Conservation (phyloP, 371 early-diverging fungal genomes). For the Lichtheimia hyalospora region DNA sequence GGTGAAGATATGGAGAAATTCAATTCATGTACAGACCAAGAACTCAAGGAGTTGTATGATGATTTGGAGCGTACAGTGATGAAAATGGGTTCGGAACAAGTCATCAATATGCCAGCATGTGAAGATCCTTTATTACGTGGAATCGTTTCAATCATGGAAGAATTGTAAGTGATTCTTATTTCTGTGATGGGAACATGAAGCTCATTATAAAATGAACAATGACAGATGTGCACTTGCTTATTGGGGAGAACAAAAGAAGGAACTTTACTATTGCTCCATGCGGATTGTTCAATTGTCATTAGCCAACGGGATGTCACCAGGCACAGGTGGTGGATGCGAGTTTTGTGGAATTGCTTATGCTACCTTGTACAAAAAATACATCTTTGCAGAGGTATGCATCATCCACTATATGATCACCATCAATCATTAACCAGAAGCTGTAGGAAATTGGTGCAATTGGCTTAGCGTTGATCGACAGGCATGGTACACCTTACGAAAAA, state of each 20-base stretch:
- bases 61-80: conserved; percentile 13
- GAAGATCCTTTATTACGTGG: conserved; percentile 24
- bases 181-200: background rate
- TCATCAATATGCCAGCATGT: conserved; percentile 19
- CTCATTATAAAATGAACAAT: background rate
- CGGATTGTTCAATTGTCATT: conserved; percentile 38
- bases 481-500: conserved; percentile 29
- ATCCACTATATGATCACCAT: conserved; percentile 23
- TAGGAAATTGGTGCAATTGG: conserved; percentile 37
- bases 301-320: conserved; percentile 20
- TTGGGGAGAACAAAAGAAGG: conserved; percentile 37
- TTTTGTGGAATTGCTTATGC: conserved; percentile 33
- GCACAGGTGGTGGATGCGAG: conserved; percentile 24
- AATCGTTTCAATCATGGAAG: conserved; percentile 33
- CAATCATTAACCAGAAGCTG: background rate
- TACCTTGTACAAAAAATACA: conserved; percentile 19
- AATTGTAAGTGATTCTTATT: conserved; percentile 24
- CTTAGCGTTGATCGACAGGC: conserved; percentile 24
- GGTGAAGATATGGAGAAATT: conserved; percentile 16
- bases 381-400: conserved; percentile 32
- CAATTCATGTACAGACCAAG: conserved; percentile 15
- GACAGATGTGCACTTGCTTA: conserved; percentile 34
- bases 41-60: conserved; percentile 19
- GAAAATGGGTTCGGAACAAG: conserved; percentile 17
- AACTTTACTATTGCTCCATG: conserved; percentile 30